These are phyloP conservation scores for Epichloe elymi DNA, from an alignment of 2,329 filamentous ascomycete species.

Conservation along the genomic window DNA sequence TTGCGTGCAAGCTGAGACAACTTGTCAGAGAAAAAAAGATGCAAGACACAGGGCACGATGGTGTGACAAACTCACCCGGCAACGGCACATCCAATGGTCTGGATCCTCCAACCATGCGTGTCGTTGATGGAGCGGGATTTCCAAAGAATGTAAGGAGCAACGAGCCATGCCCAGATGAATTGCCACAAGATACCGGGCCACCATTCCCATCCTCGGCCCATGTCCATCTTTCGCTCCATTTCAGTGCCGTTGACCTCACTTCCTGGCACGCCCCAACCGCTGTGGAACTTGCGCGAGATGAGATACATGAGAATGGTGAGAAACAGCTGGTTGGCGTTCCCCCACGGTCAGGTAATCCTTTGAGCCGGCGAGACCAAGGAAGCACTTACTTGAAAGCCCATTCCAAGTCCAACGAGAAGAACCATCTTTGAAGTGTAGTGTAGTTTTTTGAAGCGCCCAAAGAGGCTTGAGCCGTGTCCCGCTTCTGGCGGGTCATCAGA, in stretches of 20 bases:
- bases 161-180: slow-evolving; percentile 45
- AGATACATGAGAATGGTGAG: slow-evolving; percentile 46
- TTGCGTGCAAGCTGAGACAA: slow-evolving; percentile 38
- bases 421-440: slow-evolving; percentile 33
- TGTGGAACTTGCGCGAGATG: slow-evolving; percentile 27
- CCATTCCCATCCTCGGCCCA: slow-evolving; percentile 50
- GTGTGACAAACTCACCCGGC: slow-evolving; percentile 21
- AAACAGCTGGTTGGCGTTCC: slow-evolving; percentile 31
- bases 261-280: slow-evolving; percentile 44
- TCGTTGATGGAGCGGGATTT: slow-evolving; percentile 48
- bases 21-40: neutral
- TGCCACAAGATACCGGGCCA: slow-evolving; percentile 49
- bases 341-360: neutral
- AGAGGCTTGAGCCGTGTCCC: slow-evolving; percentile 11
- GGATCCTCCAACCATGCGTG: slow-evolving; percentile 49
- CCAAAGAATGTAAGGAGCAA: slow-evolving; percentile 30
- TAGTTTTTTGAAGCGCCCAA: slow-evolving; percentile 17
- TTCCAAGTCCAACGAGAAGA: slow-evolving; percentile 37
- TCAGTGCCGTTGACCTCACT: slow-evolving; percentile 39
- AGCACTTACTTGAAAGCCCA: slow-evolving; percentile 37
- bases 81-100: slow-evolving; percentile 40
- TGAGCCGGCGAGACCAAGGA: neutral
- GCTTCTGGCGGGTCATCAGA: slow-evolving; percentile 3
- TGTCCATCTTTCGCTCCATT: slow-evolving; percentile 31
- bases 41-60: no score